Percentiles rank a stretch among this genome's conserved stretches.
Conservation (phyloP, 164 flowering plant species). For the Vitis rotundifolia region DNA sequence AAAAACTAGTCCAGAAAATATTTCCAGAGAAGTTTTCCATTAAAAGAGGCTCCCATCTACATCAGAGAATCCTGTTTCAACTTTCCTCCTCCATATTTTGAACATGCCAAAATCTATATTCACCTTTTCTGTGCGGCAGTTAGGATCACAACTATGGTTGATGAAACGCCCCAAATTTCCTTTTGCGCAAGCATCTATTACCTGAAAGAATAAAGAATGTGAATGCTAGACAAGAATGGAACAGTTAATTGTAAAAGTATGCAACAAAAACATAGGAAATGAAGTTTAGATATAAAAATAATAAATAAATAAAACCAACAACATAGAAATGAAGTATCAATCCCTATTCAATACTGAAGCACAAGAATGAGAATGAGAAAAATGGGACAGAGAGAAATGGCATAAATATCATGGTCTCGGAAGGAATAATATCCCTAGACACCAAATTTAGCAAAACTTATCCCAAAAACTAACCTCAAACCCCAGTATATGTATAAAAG, state of each 20-base stretch:
- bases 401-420: no score
- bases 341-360: no score
- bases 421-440: no score
- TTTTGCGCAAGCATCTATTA: conserved; percentile 94
- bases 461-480: no score
- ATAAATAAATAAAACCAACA: no score
- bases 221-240: not conserved
- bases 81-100: not conserved
- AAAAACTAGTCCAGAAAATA: not conserved
- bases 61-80: not conserved
- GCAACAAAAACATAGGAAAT: not conserved
- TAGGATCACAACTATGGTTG: conserved; percentile 98
- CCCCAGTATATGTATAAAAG: no score
- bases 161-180: conserved; percentile 98
- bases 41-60: not conserved
- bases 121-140: conserved; percentile 98
- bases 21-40: not conserved
- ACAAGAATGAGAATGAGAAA: no score
- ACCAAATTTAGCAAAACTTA: no score
- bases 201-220: conserved; percentile 42
- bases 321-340: no score
- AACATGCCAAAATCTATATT: not conserved
- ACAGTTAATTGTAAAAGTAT: not conserved
- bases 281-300: no score
- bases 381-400: no score